Conservation (phyloP, 148 eudicot genomes). For the Euryodendron excelsum region DNA sequence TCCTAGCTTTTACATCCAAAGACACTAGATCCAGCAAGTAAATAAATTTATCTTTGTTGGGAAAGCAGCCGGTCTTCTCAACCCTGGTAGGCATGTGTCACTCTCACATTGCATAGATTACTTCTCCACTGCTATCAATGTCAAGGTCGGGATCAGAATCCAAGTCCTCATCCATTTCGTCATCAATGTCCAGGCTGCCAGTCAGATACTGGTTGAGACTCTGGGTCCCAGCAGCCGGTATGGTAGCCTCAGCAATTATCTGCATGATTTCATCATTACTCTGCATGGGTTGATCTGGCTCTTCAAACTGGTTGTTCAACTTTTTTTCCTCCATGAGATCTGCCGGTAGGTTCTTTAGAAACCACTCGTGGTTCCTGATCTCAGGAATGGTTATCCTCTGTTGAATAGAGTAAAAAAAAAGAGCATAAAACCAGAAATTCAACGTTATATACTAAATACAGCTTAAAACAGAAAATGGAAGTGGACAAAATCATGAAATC, state of each 20-base stretch:
- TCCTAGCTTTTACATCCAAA: no score
- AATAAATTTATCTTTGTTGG: background rate
- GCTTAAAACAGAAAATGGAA: background rate
- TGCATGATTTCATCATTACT: constrained; percentile 87
- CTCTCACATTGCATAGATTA: constrained; percentile 70
- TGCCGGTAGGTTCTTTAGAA: constrained; percentile 76
- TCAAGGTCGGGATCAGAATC: constrained; percentile 92
- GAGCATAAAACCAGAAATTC: background rate
- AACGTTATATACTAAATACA: background rate
- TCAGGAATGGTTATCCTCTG: constrained; percentile 86
- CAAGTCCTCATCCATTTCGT: constrained; percentile 89
- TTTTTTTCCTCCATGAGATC: constrained; percentile 57
- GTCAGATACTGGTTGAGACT: constrained; percentile 64
- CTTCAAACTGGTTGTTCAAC: constrained; percentile 49
- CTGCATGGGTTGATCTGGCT: constrained; percentile 80
- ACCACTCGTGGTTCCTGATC: constrained; percentile 84
- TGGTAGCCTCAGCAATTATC: constrained; percentile 84
- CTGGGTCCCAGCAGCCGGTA: constrained; percentile 75
- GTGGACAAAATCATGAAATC: background rate
- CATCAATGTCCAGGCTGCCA: constrained; percentile 77
- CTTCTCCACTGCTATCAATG: constrained; percentile 86
- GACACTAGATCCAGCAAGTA: background rate
- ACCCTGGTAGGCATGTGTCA: background rate
- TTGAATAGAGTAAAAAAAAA: background rate
- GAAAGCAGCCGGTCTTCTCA: background rate